A percentile compares a stretch with the other conserved stretches of the same genome.
These are phyloP conservation scores for Cyclotella baltica DNA, from an alignment of 108 stramenopile genomes.

Conservation along the genomic window DNA sequence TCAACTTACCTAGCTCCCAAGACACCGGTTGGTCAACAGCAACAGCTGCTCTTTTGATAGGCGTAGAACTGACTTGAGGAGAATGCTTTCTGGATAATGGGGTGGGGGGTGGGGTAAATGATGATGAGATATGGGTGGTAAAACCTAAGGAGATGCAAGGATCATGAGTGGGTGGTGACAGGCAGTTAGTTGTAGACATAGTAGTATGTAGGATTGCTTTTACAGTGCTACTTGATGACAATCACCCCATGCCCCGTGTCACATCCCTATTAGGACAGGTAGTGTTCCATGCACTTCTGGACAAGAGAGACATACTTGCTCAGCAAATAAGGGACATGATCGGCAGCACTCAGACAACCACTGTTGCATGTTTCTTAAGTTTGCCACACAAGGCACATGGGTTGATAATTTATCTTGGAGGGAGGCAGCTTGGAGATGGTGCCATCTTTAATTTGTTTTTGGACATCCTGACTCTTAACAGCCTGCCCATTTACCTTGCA, in stretches of 20 bases:
- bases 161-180: neutral
- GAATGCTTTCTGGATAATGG: neutral
- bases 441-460: neutral
- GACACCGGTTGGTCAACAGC: neutral
- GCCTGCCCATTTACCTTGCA: neutral
- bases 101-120: no score
- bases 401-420: neutral
- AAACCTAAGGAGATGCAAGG: neutral
- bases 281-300: neutral
- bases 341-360: neutral
- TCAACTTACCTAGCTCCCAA: constrained; percentile 13
- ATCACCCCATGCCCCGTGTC: neutral
- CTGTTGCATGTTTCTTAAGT: neutral
- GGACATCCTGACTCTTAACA: neutral
- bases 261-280: neutral
- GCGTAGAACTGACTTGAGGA: neutral
- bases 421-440: neutral
- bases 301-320: neutral
- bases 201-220: neutral
- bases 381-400: neutral
- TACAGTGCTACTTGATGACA: neutral
- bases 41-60: neutral
- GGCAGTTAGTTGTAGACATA: neutral
- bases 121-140: no score
- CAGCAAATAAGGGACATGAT: neutral